phyloP scores from a whole-genome alignment of 768 basidiomycete species.

The Pulveroboletus sp. region DNA sequence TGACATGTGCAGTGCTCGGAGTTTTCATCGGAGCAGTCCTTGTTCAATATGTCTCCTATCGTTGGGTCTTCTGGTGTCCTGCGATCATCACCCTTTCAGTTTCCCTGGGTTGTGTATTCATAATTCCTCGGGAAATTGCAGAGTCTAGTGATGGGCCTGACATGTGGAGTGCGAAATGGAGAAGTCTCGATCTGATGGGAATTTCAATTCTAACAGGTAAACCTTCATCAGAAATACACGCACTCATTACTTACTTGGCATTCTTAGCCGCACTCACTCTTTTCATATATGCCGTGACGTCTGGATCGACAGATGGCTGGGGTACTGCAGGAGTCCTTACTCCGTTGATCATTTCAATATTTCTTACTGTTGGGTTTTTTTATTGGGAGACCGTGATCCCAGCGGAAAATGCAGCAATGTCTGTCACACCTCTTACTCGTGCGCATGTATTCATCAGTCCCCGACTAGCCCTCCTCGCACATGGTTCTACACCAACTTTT shows the following conservation, averaged over 20 bases:
- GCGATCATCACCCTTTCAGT: slow-evolving; percentile 38
- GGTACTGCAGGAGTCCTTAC: slow-evolving; percentile 40
- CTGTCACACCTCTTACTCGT: slow-evolving; percentile 9
- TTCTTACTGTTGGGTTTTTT: slow-evolving; percentile 44
- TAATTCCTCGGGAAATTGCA: slow-evolving; percentile 31
- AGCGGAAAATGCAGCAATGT: slow-evolving; percentile 42
- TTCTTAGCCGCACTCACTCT: slow-evolving; percentile 34
- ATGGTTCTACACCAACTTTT: slow-evolving; percentile 43
- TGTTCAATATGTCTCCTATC: slow-evolving; percentile 39
- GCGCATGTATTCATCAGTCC: not conserved
- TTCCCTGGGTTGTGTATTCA: slow-evolving; percentile 28
- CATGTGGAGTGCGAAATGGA: slow-evolving; percentile 17
- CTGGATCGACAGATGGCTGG: slow-evolving; percentile 52
- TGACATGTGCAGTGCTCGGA: slow-evolving; percentile 33
- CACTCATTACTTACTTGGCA: not conserved
- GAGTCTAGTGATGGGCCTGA: slow-evolving; percentile 2
- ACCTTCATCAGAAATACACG: not conserved
- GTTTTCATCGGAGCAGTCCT: slow-evolving; percentile 45
- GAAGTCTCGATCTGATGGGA: slow-evolving; percentile 38
- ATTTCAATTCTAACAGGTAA: slow-evolving; percentile 37
- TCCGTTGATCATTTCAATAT: slow-evolving; percentile 45
- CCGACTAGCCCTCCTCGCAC: slow-evolving; percentile 37
- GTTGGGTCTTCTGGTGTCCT: slow-evolving; percentile 51
- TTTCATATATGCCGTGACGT: slow-evolving; percentile 43
- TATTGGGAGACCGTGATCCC: slow-evolving; percentile 46